phyloP scores from a whole-genome alignment of 805 yeast genomes.

The Saccharomycopsis synnaedendra region DNA sequence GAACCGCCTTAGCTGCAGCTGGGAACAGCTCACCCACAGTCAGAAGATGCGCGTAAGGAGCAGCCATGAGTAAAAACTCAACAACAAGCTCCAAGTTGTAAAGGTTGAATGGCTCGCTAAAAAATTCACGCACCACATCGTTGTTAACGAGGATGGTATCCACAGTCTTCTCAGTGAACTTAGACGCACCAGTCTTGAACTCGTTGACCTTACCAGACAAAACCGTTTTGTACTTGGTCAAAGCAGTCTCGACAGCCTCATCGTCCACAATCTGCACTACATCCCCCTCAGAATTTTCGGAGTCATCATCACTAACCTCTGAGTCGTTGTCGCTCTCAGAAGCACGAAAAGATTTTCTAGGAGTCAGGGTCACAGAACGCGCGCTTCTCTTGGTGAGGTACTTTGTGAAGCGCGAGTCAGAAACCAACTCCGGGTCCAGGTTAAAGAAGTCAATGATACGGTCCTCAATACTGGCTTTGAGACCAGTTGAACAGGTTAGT shows the following conservation, averaged over 20 bases:
- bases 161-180: neutral
- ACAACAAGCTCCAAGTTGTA: slow-evolving; percentile 6
- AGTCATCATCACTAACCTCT: neutral
- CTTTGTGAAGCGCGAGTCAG: slow-evolving; percentile 18
- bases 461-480: slow-evolving; percentile 22
- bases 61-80: slow-evolving; percentile 18
- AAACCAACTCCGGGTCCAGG: slow-evolving; percentile 23
- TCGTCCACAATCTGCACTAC: neutral
- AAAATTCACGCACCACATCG: neutral
- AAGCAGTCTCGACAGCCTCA: neutral
- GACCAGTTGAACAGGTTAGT: slow-evolving; percentile 18
- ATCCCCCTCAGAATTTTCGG: neutral
- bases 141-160: neutral
- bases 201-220: neutral
- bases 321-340: neutral
- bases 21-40: neutral
- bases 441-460: slow-evolving; percentile 21
- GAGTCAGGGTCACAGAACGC: slow-evolving; percentile 14
- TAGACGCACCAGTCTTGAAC: neutral
- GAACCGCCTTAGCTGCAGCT: neutral
- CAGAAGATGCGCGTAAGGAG: slow-evolving; percentile 13
- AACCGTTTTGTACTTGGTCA: slow-evolving; percentile 4
- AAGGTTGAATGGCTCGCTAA: slow-evolving; percentile 6
- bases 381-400: slow-evolving; percentile 19
- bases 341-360: slow-evolving; percentile 1